Evolutionary conservation across 2,329 filamentous ascomycete genomes (phyloP).

Genomic region (Lasiodiplodia citricola): DNA sequence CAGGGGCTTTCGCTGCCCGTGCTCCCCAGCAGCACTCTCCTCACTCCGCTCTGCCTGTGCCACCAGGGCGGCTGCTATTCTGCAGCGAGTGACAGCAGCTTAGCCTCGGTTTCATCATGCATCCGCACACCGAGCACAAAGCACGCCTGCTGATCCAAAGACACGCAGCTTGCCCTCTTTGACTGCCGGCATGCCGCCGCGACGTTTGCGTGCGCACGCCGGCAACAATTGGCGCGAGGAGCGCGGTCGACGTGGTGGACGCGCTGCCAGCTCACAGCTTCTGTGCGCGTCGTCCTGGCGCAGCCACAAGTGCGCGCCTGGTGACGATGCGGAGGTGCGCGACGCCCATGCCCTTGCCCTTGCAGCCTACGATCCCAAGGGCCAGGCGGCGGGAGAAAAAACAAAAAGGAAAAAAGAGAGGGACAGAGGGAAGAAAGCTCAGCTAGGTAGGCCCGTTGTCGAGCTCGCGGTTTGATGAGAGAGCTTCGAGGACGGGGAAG

Average conservation of each 20-base stretch:
- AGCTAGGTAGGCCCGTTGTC: neutral
- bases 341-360: constrained; percentile 16
- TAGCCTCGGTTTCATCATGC: constrained; percentile 17
- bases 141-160: constrained; percentile 20
- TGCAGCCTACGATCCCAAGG: constrained; percentile 32
- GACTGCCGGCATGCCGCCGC: constrained; percentile 24
- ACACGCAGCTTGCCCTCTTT: constrained; percentile 15
- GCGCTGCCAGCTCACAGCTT: constrained; percentile 22
- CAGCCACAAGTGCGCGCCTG: constrained; percentile 13
- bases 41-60: constrained; percentile 6
- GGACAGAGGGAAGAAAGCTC: neutral
- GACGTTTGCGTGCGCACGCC: constrained; percentile 13
- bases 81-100: constrained; percentile 8
- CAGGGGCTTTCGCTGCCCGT: constrained; percentile 9
- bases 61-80: constrained; percentile 12
- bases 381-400: constrained; percentile 32
- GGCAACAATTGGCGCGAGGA: constrained; percentile 20
- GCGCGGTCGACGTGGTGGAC: neutral
- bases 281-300: neutral
- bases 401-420: neutral
- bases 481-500: constrained; percentile 16
- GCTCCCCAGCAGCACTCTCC: neutral
- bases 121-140: constrained; percentile 8
- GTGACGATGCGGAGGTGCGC: constrained; percentile 24
- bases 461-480: constrained; percentile 9